Base-by-base conservation (phyloP, 1,139 yeast genomes). In the Blastobotrys serpentis region DNA sequence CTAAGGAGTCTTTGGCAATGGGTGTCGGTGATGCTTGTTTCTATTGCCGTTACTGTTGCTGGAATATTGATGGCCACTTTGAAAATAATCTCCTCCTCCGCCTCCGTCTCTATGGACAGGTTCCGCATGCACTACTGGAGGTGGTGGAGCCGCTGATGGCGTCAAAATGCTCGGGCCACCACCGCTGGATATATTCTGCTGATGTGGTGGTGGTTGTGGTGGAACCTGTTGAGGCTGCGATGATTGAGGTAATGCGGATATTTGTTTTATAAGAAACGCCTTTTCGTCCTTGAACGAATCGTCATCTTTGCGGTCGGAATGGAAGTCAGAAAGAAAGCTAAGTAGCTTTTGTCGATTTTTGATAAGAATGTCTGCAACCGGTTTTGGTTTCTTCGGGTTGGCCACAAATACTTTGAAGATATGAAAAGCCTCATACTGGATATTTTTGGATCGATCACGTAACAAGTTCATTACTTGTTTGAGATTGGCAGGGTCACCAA, bases 391-490 rank as follows among this genome's bases (percentile, higher is more conserved):
- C 57, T 85, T 83, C 4, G 98, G 98, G 65, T 92, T 92, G 5
- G 97, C 98, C 30, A 89, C 90, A 68, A 92, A 88, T 33, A 72
- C 86, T 67, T 92, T 92, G 71, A 92, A 92, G 33, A 92, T 84
- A 59, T 92, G 92, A 64, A 92, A 92, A 2, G 96, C 92, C 66
- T 92, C 98, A 50, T 82, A 71, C 64, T 89, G 96, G 52, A 92
- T 75, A 65, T 89, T 90, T 60, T 85, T 86, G 60, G 95, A 89
- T 66, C 85, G 86, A 64, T 92, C 97, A 54, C 94, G 84, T 57
- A 92, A 72, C 52, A 89, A 70, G 34, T 86, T 76, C 98, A 92
- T 92, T 38, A 88, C 80, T 49, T 88, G 70, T 65, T 92, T 90
- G 58, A 92, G 72, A 61, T 89, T 90, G 47, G 81, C 87, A 1